Percentiles rank a stretch among this genome's conserved stretches.
Evolutionary conservation across 2,329 filamentous ascomycete species (phyloP).

Genomic region (Cryoendolithus antarcticus): DNA sequence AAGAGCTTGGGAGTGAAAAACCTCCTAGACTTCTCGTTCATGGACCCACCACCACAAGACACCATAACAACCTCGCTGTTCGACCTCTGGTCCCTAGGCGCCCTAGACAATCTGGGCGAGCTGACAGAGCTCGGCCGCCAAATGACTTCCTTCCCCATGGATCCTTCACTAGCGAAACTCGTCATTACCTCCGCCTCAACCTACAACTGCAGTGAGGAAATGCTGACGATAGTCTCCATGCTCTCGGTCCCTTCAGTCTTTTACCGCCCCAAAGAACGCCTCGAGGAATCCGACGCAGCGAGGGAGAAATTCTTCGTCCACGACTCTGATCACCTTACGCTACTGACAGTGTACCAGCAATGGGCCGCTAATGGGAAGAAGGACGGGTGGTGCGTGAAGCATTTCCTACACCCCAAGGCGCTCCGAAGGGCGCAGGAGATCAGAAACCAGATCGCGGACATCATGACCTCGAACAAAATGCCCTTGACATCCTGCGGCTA

Average conservation of each 20-base stretch:
- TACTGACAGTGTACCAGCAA: constrained; percentile 88
- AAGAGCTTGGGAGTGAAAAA: constrained; percentile 93
- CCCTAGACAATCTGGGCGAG: constrained; percentile 85
- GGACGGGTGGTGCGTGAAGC: constrained; percentile 82
- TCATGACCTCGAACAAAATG: constrained; percentile 93
- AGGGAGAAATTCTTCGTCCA: constrained; percentile 98
- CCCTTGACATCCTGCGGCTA: constrained; percentile 75
- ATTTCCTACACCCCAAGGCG: constrained; percentile 93
- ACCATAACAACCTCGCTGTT: constrained; percentile 96
- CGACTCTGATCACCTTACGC: constrained; percentile 90
- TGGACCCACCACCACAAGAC: constrained; percentile 96
- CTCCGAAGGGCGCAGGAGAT: constrained; percentile 87
- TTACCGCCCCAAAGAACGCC: constrained; percentile 89
- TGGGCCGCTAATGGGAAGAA: constrained; percentile 86
- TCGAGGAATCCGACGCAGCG: constrained; percentile 90
- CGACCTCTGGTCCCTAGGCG: constrained; percentile 74
- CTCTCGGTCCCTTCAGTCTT: constrained; percentile 93
- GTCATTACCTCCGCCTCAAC: constrained; percentile 66
- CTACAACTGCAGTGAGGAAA: constrained; percentile 91
- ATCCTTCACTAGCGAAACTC: constrained; percentile 86
- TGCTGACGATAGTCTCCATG: constrained; percentile 98
- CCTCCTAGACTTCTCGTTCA: constrained; percentile 92
- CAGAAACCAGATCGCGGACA: constrained; percentile 81
- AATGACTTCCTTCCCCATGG: constrained; percentile 98
- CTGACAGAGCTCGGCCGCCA: constrained; percentile 74